Evolutionary conservation across 1,139 yeast genomes (phyloP), one percentile per base, ranked within the genome.

Genomic region (Yamadazyma mexicana): DNA sequence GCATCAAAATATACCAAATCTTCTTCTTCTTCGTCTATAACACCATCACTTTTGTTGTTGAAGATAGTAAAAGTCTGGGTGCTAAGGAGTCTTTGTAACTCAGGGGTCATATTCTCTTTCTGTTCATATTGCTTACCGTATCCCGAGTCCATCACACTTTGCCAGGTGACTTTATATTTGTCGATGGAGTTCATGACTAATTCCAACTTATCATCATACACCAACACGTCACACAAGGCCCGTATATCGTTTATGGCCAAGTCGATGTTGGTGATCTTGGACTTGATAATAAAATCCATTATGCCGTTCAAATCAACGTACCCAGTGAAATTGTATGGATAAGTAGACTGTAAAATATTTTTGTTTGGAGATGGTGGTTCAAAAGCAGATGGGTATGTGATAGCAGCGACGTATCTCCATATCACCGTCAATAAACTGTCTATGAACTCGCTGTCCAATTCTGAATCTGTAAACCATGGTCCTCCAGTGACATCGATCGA

Each of bases 381-480:
- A 58, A 84, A 83, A 17, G 87, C 87, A 40, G 77, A 68, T 1
- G 97, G 97, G 56, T 72, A 87, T 0, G 96, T 79, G 51, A 77
- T 78, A 17, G 81, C 75, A 1, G 89, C 88, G 5, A 87, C 81
- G 60, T 71, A 92, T 52, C 94, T 73, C 96, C 98, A 92, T 12
- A 91, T 81, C 34, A 91, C 92, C 17, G 87, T 80, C 48, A 87
- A 65, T 43, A 92, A 66, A 35, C 88, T 82, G 51, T 88, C 94
- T 44, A 92, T 91, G 57, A 92, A 92, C 58, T 91, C 98, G 3
- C 91, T 83, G 56, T 92, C 99, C 45, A 92, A 73, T 60, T 92
- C 98, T 25, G 91, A 81, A 58, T 94, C 98, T 0, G 98, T 89
- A 61, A 91, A 94, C 98, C 98, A 92, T 2, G 98, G 98, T 1